Conservation (phyloP, 805 yeast species). For the Cyberlindnera euphorbiiphila region DNA sequence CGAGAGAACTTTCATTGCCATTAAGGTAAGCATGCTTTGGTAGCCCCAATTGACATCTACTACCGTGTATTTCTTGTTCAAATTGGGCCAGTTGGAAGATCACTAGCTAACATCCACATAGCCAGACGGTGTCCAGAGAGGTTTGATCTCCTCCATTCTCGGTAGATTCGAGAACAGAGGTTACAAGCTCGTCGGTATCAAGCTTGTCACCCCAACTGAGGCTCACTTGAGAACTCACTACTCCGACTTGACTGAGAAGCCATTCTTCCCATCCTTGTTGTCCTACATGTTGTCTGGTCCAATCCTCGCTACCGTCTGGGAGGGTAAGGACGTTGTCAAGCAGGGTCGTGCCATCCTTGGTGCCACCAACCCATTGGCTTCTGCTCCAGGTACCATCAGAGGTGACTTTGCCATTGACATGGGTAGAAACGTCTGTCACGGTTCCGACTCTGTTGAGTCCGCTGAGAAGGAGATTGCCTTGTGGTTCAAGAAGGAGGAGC, state of each 20-base stretch:
- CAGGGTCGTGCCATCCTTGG: constrained; percentile 97
- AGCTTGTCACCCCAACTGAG: constrained; percentile 86
- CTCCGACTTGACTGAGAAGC: constrained; percentile 91
- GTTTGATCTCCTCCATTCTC: constrained; percentile 83
- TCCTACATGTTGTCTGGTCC: constrained; percentile 99
- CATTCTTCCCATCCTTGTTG: constrained; percentile 96
- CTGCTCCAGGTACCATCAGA: constrained; percentile 99
- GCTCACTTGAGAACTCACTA: constrained; percentile 87
- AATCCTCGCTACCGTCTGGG: constrained; percentile 98
- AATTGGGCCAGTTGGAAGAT: background rate
- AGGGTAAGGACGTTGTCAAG: constrained; percentile 99
- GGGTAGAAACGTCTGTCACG: constrained; percentile 99
- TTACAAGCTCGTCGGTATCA: constrained; percentile 93
- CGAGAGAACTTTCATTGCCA: constrained; percentile 90
- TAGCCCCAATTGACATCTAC: background rate
- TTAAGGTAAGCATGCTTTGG: constrained; percentile 37
- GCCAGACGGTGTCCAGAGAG: constrained; percentile 99
- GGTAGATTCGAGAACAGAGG: constrained; percentile 97
- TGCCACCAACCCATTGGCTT: constrained; percentile 96
- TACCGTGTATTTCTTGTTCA: background rate
- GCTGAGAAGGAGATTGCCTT: constrained; percentile 94
- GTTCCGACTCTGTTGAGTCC: constrained; percentile 98
- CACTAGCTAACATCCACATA: constrained; percentile 13
- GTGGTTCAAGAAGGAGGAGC: constrained; percentile 98
- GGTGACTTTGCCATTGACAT: constrained; percentile 98